Conservation (phyloP, 495 filamentous ascomycete species). For the Penicillium steckii region DNA sequence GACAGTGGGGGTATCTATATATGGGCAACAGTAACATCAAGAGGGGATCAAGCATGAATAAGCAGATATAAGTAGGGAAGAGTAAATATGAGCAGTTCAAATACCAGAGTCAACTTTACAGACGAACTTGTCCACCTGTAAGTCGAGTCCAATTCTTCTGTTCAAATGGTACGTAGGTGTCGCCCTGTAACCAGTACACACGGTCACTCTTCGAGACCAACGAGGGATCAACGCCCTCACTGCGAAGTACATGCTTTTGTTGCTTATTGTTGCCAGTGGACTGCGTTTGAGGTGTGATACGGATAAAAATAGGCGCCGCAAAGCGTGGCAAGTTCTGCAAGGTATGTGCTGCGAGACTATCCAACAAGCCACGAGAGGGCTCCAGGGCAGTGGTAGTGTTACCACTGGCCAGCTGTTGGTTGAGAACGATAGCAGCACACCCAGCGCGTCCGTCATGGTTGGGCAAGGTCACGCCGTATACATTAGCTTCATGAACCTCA, state of each 20-base stretch:
- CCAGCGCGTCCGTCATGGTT: conserved; percentile 85
- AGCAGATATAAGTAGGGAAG: neutral
- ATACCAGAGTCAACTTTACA: conserved; percentile 41
- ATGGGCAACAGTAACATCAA: too few species aligned
- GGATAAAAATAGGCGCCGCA: conserved; percentile 75
- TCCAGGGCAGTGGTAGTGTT: conserved; percentile 20
- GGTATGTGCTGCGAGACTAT: conserved; percentile 59
- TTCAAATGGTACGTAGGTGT: conserved; percentile 66
- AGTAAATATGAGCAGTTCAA: neutral
- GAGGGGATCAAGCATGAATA: too few species aligned
- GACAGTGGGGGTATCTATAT: too few species aligned
- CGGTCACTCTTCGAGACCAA: conserved; percentile 55
- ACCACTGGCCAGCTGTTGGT: conserved; percentile 39
- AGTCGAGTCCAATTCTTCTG: conserved; percentile 66
- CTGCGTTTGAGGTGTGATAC: conserved; percentile 60
- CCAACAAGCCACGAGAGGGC: conserved; percentile 44
- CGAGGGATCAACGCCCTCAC: conserved; percentile 68
- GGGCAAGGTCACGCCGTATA: conserved; percentile 83
- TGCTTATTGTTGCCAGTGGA: conserved; percentile 87
- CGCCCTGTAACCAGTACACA: conserved; percentile 67
- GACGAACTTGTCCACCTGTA: conserved; percentile 64
- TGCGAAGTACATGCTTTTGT: conserved; percentile 68
- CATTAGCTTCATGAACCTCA: conserved; percentile 73
- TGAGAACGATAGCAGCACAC: conserved; percentile 68
- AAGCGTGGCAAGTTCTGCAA: conserved; percentile 65